Evolutionary conservation across 164 flowering plant genomes (phyloP).

Genomic region (Protea cynaroides): DNA sequence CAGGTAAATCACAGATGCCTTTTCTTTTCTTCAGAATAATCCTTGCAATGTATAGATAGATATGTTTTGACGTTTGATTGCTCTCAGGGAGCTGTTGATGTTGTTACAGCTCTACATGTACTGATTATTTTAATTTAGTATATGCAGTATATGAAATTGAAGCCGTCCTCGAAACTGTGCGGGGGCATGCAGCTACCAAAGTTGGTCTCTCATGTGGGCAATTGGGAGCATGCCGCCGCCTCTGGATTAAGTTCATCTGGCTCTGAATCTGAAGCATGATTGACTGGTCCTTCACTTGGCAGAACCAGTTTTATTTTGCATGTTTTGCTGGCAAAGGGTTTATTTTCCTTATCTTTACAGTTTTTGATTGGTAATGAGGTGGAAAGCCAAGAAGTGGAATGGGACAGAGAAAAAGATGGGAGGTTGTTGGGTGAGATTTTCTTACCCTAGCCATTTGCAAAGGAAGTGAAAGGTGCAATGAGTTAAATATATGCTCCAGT

Average conservation of each 20-base stretch:
- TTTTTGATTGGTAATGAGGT: constrained; percentile 20
- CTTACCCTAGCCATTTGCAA: constrained; percentile 20
- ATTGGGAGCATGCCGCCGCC: constrained; percentile 16
- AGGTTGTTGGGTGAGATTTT: constrained; percentile 18
- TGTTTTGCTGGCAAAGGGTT: constrained; percentile 28
- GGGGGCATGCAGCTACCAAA: constrained; percentile 28
- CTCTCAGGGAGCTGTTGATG: too few species aligned
- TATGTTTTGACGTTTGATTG: too few species aligned
- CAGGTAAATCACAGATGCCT: constrained; percentile 31
- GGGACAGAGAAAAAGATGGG: constrained; percentile 15
- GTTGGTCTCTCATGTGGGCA: constrained; percentile 20
- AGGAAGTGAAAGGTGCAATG: constrained; percentile 36
- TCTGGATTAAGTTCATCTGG: constrained; percentile 38
- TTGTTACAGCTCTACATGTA: too few species aligned
- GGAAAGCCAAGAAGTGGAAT: constrained; percentile 19
- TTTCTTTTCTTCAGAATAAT: too few species aligned
- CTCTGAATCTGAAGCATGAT: constrained; percentile 38
- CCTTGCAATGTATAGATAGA: too few species aligned
- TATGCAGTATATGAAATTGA: constrained; percentile 45
- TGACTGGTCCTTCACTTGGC: constrained; percentile 5
- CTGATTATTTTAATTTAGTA: neutral
- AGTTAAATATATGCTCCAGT: constrained; percentile 23
- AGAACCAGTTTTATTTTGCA: constrained; percentile 4
- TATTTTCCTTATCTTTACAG: constrained; percentile 6
- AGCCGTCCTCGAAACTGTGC: constrained; percentile 28